These are phyloP conservation scores for Firmiana major DNA, from an alignment of 345 rosid genomes.

Conservation along the genomic window DNA sequence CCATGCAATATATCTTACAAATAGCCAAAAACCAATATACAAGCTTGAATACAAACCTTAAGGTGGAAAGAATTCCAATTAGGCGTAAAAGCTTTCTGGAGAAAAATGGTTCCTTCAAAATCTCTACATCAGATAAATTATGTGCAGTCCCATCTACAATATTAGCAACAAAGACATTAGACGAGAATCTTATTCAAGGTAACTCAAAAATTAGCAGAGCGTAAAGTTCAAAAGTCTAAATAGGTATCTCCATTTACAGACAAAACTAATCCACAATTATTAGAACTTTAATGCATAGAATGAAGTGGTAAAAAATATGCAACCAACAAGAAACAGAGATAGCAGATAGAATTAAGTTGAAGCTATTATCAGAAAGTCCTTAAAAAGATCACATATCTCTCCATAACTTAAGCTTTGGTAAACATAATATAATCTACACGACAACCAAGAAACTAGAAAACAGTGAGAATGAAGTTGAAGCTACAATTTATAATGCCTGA, in stretches of 20 bases:
- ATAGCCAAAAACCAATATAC: neutral
- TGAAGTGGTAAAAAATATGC: neutral
- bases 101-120: constrained; percentile 74
- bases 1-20: constrained; percentile 1
- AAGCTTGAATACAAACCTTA: constrained; percentile 59
- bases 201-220: constrained; percentile 3
- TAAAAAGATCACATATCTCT: constrained; percentile 9
- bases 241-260: neutral
- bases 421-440: neutral
- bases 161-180: constrained; percentile 12
- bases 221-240: neutral
- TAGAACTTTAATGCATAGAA: constrained; percentile 3
- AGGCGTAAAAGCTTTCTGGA: constrained; percentile 71
- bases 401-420: constrained; percentile 11
- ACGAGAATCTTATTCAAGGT: neutral
- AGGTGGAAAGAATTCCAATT: constrained; percentile 67
- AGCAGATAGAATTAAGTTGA: neutral
- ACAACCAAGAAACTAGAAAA: neutral
- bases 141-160: constrained; percentile 48
- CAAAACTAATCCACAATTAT: neutral
- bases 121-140: constrained; percentile 46
- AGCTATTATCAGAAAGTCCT: constrained; percentile 1
- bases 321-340: neutral
- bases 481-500: constrained; percentile 1
- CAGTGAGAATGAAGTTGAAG: neutral